These are phyloP conservation scores for Polychaeton citri DNA, from an alignment of 2,329 filamentous ascomycete species.

Conservation along the genomic window DNA sequence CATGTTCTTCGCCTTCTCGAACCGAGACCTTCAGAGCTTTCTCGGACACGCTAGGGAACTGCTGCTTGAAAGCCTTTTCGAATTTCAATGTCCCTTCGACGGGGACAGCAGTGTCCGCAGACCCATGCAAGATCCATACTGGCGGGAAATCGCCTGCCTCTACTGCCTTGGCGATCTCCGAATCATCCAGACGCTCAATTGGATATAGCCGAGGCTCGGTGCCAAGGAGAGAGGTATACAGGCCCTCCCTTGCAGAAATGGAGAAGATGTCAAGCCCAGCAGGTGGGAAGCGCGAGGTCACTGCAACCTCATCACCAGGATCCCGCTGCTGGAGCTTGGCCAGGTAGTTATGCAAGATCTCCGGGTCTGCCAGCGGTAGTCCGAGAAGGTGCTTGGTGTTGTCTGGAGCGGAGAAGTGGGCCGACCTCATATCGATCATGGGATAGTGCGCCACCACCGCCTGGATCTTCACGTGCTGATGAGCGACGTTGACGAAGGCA, in stretches of 20 bases:
- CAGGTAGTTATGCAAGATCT: conserved; percentile 4
- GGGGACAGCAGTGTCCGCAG: conserved; percentile 20
- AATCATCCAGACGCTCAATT: conserved; percentile 16
- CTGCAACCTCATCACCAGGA: conserved; percentile 5
- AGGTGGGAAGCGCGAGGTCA: conserved; percentile 4
- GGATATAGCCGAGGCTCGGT: conserved; percentile 13
- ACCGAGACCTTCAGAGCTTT: conserved; percentile 15
- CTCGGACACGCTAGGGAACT: conserved; percentile 5
- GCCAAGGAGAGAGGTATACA: conserved; percentile 6
- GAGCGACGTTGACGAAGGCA: conserved; percentile 1
- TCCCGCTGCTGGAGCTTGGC: conserved; percentile 1
- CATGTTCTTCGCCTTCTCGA: conserved; percentile 22
- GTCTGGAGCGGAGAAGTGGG: conserved; percentile 7
- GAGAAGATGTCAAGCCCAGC: conserved; percentile 7
- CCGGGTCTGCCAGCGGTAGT: conserved; percentile 3
- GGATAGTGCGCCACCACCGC: conserved; percentile 22
- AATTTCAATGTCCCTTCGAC: conserved; percentile 17
- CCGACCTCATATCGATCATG: conserved; percentile 13
- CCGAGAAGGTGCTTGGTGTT: conserved; percentile 7
- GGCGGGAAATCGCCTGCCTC: conserved; percentile 11
- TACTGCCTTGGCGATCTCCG: conserved; percentile 2
- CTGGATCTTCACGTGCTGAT: conserved; percentile 9
- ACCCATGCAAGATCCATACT: conserved; percentile 23
- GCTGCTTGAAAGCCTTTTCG: conserved; percentile 12
- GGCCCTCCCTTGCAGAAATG: conserved; percentile 7